Evolutionary conservation across 371 early-diverging fungal species (phyloP).

Genomic region (Cokeromyces recurvatus): DNA sequence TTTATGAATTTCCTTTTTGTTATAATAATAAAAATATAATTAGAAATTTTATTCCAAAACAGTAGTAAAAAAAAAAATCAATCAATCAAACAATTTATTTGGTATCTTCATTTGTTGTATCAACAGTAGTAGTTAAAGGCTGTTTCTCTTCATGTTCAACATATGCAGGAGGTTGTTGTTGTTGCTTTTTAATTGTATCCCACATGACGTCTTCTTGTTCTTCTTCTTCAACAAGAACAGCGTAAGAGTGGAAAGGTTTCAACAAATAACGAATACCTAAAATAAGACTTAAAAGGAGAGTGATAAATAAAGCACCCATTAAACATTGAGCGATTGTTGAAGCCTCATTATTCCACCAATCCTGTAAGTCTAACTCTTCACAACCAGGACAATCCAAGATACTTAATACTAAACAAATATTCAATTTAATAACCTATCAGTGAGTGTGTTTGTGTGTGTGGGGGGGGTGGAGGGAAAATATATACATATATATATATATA

Average conservation of each 20-base stretch:
- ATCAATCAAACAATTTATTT: too few relatives aligned
- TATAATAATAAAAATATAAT: too few relatives aligned
- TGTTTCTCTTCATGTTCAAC: constrained; percentile 31
- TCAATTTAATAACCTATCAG: too few relatives aligned
- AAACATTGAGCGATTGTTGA: constrained; percentile 14
- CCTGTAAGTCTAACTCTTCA: constrained; percentile 14
- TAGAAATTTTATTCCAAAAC: too few relatives aligned
- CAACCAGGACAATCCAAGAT: constrained; percentile 5
- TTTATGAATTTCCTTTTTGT: too few relatives aligned
- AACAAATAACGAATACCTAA: constrained; percentile 24
- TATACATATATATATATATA: too few relatives aligned
- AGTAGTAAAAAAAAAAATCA: too few relatives aligned
- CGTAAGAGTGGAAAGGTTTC: constrained; percentile 5
- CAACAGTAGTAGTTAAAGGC: constrained; percentile 27
- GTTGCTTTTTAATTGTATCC: too few relatives aligned
- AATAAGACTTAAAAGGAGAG: constrained; percentile 23
- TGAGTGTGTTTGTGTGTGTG: too few relatives aligned
- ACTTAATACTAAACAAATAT: too few relatives aligned
- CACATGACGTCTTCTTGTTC: too few relatives aligned
- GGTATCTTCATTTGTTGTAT: constrained; percentile 1
- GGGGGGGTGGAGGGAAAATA: too few relatives aligned
- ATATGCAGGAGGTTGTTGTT: constrained; percentile 28
- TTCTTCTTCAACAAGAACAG: constrained; percentile 17
- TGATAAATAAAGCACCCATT: constrained; percentile 23
- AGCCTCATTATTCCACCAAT: constrained; percentile 39